phyloP scores from a whole-genome alignment of 2,329 filamentous ascomycete genomes.

The Diaporthe citriasiana region DNA sequence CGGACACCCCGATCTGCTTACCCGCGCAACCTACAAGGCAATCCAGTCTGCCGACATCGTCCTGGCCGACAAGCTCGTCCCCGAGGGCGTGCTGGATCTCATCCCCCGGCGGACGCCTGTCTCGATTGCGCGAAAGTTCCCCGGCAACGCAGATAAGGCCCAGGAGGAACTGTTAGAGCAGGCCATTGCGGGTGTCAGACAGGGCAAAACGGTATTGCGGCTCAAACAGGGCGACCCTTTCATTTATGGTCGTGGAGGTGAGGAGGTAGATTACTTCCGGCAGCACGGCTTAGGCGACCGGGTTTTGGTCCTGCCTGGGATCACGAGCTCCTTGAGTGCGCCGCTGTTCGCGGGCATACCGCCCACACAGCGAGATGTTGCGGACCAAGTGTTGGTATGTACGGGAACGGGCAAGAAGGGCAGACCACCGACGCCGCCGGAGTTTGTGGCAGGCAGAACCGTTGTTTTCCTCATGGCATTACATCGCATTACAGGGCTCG shows the following conservation, averaged over 20 bases:
- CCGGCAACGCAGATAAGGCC: conserved; percentile 93
- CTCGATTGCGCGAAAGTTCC: conserved; percentile 96
- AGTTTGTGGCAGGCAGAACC: conserved; percentile 81
- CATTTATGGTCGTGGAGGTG: conserved; percentile 93
- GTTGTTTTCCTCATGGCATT: conserved; percentile 96
- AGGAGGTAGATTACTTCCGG: conserved; percentile 90
- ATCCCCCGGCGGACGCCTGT: conserved; percentile 91
- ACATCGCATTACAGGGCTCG: conserved; percentile 82
- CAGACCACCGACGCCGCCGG: conserved; percentile 83
- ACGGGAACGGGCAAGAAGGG: conserved; percentile 96
- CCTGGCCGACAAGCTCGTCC: conserved; percentile 88
- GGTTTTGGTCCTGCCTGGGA: conserved; percentile 84
- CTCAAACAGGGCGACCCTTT: conserved; percentile 98
- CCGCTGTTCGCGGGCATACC: conserved; percentile 92
- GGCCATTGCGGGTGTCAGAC: conserved; percentile 75
- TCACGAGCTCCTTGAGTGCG: conserved; percentile 89
- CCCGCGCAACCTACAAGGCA: conserved; percentile 82
- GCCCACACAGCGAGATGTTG: conserved; percentile 87
- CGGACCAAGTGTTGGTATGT: conserved; percentile 95
- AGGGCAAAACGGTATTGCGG: conserved; percentile 85
- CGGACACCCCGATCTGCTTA: conserved; percentile 92
- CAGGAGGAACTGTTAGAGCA: conserved; percentile 89
- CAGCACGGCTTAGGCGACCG: conserved; percentile 75
- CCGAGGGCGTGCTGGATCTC: conserved; percentile 86
- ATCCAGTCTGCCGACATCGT: conserved; percentile 83